phyloP scores from a whole-genome alignment of 2,329 filamentous ascomycete species.

The Botrytis sinoallii region DNA sequence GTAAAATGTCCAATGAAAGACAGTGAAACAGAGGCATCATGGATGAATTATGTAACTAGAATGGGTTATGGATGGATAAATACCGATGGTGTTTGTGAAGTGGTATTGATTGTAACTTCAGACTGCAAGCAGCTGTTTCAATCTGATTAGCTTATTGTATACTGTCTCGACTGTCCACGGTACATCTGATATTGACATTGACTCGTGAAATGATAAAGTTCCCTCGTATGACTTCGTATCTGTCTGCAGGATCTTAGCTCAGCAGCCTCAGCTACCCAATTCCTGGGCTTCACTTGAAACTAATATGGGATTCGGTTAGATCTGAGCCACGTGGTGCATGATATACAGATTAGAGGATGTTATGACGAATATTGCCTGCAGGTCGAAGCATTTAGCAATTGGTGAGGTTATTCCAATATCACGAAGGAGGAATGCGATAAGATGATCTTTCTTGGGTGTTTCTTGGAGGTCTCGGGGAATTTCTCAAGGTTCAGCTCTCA shows the following conservation, averaged over 20 bases:
- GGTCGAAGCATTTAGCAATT: not conserved
- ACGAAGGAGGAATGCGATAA: not conserved
- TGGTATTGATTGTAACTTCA: not conserved
- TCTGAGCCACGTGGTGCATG: not conserved
- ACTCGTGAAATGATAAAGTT: not conserved
- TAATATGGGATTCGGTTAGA: not conserved
- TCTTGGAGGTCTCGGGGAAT: not conserved
- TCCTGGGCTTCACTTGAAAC: not conserved
- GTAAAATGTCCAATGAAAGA: not conserved
- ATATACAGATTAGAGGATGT: not conserved
- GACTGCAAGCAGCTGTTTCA: not conserved
- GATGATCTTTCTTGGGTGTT: not conserved
- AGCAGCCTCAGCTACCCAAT: not conserved
- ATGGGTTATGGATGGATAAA: not conserved
- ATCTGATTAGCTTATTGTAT: not conserved
- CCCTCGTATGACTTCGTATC: not conserved
- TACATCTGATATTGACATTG: not conserved
- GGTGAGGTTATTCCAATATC: not conserved
- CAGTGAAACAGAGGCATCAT: not conserved
- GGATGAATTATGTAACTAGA: not conserved
- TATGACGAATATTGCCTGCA: not conserved
- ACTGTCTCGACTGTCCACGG: not conserved
- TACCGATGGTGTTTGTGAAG: rapidly evolving
- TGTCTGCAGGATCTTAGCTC: not conserved
- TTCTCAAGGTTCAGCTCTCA: not conserved